Base-by-base conservation (phyloP, 257 asterid genomes). In the Fraxinus quadrangulata region DNA sequence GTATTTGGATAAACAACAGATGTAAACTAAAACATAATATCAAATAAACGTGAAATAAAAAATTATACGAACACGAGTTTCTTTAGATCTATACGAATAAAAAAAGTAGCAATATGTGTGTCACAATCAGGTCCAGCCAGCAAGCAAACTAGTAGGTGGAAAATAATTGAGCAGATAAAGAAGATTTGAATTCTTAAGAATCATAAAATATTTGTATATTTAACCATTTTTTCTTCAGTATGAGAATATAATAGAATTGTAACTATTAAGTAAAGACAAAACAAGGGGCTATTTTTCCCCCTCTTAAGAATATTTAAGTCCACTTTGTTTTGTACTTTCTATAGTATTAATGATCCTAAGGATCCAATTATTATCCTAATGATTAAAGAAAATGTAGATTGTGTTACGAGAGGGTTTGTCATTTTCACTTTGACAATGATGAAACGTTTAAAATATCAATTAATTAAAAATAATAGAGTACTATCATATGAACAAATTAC, bases 311-410 rank as follows among this genome's bases (percentile, higher is more conserved):
- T 76, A 78, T 19, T 0, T 30, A 47, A 47, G 59, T 79, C 78
- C 72, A 71, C 74, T 65, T 74, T 71, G n/a, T 78, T 81, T 86
- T 81, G 86, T 80, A 78, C 81, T 79, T 81, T 51, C 59, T 30
- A 47, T 72, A 33, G 67, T 42, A 61, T 75, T 75, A 31, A 67
- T n/a, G 51, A 26, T 28, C 45, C 37, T 34, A 30, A 67, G 74
- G 82, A 70, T 73, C 90, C 91, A 89, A 91, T 91, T 78, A 89
- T 87, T 86, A 88, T 24, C 63, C 76, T n/a, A 28, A 69, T 70
- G 19, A 84, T 77, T 82, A 72, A 72, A 81, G 47, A 79, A 78
- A 39, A 19, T 7, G 31, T 65, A 30, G 23, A 36, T 67, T 68
- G 81, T 75, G 83, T 76, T 78, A 75, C 81, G 67, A 49, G 63